Base-by-base conservation (phyloP, 108 stramenopile species). In the Skeletonema potamos region DNA sequence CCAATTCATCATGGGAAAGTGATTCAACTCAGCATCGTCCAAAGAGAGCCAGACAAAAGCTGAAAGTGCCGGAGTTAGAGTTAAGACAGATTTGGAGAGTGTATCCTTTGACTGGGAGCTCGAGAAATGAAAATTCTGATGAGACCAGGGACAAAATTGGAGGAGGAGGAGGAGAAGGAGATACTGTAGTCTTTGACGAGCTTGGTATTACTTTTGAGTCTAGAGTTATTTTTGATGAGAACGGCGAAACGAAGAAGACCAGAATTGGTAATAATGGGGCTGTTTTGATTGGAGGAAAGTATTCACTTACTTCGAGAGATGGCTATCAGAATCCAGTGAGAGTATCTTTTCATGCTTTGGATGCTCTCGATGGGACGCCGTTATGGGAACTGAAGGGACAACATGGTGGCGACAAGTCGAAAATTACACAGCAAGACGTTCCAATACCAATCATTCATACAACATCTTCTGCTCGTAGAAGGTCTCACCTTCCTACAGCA, bases 401-500 rank as follows among this genome's bases (percentile, higher is more conserved):
- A 27, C 37, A 33, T 20, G 44, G 8, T 20, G 59, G 36, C 55
- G 70, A 44, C 28, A 66, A 22, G 57, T 76, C 10, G 46, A 59
- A 24, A 51, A 62, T 37, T 30, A 70, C 27, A 27, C 64, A 32
- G 63, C 61, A 24, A 33, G 56, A 57, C 2, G 36, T 30, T 26
- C 41, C 13, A 22, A 37, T 73, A 58, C 69, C 66, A 24, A 84
- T 76, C 33, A 76, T 68, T 62, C 75, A 73, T 13, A 75, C 73
- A 17, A 79, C 86, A 6, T 89, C 88, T 13, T 77, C 76, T 34
- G 91, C 91, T 12, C 80, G 91, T 24, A 64, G 91, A 30, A 84
- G 91, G 76, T 92, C 91, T 8, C 64, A 74, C 27, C 76, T 89
- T 51, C 82, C 89, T 22, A 54, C 70, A 12, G 2, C 69, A 15